These are phyloP conservation scores for Tylopilus felleus DNA, from an alignment of 768 basidiomycete genomes.

Conservation along the genomic window DNA sequence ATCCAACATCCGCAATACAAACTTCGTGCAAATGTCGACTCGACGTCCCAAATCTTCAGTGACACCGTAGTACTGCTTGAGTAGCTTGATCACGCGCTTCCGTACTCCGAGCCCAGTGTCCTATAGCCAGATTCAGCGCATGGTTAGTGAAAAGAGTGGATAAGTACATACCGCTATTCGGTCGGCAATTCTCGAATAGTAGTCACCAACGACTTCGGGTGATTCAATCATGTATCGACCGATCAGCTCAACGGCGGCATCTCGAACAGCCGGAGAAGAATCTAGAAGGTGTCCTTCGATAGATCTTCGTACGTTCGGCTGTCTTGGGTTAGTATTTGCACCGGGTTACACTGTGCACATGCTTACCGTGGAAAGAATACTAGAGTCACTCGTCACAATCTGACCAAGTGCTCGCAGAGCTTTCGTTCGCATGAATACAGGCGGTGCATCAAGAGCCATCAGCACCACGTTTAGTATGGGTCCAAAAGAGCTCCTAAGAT, in stretches of 20 bases:
- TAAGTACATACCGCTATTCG: constrained; percentile 75
- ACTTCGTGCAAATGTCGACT: constrained; percentile 76
- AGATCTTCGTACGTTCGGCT: constrained; percentile 78
- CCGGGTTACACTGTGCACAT: neutral
- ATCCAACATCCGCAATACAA: constrained; percentile 83
- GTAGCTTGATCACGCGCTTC: constrained; percentile 93
- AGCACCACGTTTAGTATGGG: constrained; percentile 80
- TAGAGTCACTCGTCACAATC: constrained; percentile 86
- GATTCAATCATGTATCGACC: constrained; percentile 96
- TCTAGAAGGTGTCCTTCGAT: constrained; percentile 91
- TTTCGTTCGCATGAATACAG: constrained; percentile 92
- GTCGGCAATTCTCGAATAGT: constrained; percentile 84
- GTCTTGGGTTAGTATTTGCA: constrained; percentile 5
- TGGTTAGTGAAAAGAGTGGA: neutral
- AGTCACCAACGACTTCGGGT: constrained; percentile 83
- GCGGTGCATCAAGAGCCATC: constrained; percentile 74
- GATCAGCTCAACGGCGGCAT: constrained; percentile 94
- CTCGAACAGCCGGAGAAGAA: constrained; percentile 90
- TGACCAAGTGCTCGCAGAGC: constrained; percentile 86
- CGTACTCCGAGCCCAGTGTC: constrained; percentile 93
- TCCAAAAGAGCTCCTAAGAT: constrained; percentile 75
- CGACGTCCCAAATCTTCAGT: constrained; percentile 57
- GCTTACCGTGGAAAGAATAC: constrained; percentile 71
- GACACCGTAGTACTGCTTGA: constrained; percentile 75
- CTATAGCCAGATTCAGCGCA: constrained; percentile 38